These are phyloP conservation scores for Pyrenophora graminea DNA, from an alignment of 2,329 filamentous ascomycete species.

Conservation along the genomic window DNA sequence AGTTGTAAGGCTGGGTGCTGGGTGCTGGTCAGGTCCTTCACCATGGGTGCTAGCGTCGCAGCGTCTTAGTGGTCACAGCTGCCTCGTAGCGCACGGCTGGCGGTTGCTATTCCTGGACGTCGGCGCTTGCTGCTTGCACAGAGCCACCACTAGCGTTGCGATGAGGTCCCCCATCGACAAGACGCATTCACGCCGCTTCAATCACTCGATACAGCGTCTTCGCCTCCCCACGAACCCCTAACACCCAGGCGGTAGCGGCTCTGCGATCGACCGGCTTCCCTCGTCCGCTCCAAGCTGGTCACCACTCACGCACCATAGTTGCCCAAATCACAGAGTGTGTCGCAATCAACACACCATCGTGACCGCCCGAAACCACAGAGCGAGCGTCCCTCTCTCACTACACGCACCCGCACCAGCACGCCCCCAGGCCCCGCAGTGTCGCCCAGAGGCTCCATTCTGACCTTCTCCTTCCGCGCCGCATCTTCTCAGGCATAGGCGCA, in stretches of 20 bases:
- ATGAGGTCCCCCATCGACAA: constrained; percentile 29
- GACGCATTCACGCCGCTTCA: constrained; percentile 28
- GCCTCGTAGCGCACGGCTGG: constrained; percentile 17
- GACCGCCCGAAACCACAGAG: constrained; percentile 6
- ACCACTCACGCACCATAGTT: constrained; percentile 4
- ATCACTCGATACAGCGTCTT: constrained; percentile 15
- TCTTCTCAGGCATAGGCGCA: constrained; percentile 34
- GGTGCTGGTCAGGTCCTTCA: background rate
- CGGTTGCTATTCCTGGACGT: constrained; percentile 17
- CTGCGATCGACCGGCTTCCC: constrained; percentile 32
- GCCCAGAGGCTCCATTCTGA: constrained; percentile 18
- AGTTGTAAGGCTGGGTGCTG: constrained; percentile 5
- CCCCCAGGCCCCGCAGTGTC: constrained; percentile 12
- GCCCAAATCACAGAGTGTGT: constrained; percentile 7
- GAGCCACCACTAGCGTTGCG: constrained; percentile 13
- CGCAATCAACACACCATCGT: constrained; percentile 15
- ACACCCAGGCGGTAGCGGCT: constrained; percentile 29
- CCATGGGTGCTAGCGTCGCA: constrained; percentile 5
- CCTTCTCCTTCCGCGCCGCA: constrained; percentile 26
- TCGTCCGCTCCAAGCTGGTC: constrained; percentile 29
- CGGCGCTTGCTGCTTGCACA: constrained; percentile 17
- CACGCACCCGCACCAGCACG: constrained; percentile 1
- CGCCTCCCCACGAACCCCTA: constrained; percentile 20
- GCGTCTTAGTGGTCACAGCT: constrained; percentile 23
- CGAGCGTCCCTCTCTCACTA: constrained; percentile 7